These are phyloP conservation scores for Podospora fimiseda DNA, from an alignment of 495 filamentous ascomycete genomes.

Conservation along the genomic window DNA sequence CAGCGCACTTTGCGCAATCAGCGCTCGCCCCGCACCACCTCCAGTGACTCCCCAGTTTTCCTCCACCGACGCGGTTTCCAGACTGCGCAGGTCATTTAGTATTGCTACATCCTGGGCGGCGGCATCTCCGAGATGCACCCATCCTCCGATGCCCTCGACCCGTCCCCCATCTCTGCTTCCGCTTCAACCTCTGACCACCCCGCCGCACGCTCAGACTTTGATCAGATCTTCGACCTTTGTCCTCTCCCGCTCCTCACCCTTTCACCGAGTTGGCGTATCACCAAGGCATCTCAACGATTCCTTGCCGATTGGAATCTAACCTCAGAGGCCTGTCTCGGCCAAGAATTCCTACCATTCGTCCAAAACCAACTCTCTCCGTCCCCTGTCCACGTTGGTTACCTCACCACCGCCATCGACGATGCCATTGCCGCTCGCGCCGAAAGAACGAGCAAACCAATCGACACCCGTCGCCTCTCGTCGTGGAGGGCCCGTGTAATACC, in stretches of 20 bases:
- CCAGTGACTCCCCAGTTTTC: too few relatives aligned
- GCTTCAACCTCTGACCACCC: not conserved
- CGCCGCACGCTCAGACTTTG: conserved; percentile 8
- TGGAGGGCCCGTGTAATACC: conserved; percentile 46
- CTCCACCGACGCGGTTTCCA: too few relatives aligned
- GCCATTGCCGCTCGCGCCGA: conserved; percentile 36
- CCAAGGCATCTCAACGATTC: conserved; percentile 47
- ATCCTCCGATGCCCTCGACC: not conserved
- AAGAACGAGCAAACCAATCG: conserved; percentile 26
- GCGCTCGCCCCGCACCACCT: too few relatives aligned
- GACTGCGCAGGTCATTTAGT: too few relatives aligned
- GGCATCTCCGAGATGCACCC: too few relatives aligned
- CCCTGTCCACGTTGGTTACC: conserved; percentile 29
- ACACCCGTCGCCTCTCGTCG: conserved; percentile 14
- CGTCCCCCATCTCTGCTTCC: not conserved
- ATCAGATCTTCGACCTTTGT: conserved; percentile 38
- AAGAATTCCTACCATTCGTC: conserved; percentile 38
- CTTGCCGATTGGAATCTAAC: conserved; percentile 30
- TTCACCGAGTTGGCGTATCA: conserved; percentile 38
- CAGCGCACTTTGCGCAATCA: too few relatives aligned
- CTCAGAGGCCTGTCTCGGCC: conserved; percentile 36
- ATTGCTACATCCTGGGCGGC: too few relatives aligned
- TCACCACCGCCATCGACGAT: conserved; percentile 40
- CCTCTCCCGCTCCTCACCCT: conserved; percentile 48
- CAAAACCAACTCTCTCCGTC: conserved; percentile 26